A percentile compares a stretch with the other conserved stretches of the same genome.
These are phyloP conservation scores for Chaetomium sp. DNA, from an alignment of 2,329 filamentous ascomycete species.

Conservation along the genomic window DNA sequence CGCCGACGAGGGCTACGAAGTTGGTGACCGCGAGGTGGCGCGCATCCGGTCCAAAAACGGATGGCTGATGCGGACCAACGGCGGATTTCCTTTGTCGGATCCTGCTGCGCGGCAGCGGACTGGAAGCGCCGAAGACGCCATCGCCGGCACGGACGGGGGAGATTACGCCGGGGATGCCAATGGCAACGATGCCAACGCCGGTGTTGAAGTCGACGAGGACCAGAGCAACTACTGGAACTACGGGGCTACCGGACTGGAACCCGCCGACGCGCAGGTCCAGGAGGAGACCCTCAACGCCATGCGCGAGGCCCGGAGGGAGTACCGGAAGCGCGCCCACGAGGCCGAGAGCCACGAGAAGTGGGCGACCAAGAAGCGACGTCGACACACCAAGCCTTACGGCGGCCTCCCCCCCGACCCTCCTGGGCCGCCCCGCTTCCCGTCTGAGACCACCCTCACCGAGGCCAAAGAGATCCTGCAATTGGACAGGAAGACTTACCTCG, in stretches of 20 bases:
- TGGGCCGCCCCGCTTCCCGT: slow-evolving; percentile 73
- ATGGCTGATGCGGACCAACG: slow-evolving; percentile 65
- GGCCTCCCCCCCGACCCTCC: slow-evolving; percentile 68
- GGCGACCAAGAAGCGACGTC: slow-evolving; percentile 65
- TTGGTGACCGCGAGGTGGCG: slow-evolving; percentile 71
- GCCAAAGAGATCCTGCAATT: slow-evolving; percentile 70
- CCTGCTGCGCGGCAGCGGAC: slow-evolving; percentile 8
- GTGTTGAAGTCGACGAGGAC: not conserved
- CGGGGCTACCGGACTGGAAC: slow-evolving; percentile 3
- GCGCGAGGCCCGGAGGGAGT: slow-evolving; percentile 52
- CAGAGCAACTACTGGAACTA: slow-evolving; percentile 20
- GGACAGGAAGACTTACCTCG: slow-evolving; percentile 63
- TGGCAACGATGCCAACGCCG: not conserved
- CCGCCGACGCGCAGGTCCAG: slow-evolving; percentile 21
- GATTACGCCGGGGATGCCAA: slow-evolving; percentile 9
- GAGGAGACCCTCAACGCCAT: slow-evolving; percentile 35
- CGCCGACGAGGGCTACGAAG: slow-evolving; percentile 70
- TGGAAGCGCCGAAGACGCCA: slow-evolving; percentile 5
- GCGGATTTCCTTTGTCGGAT: slow-evolving; percentile 48
- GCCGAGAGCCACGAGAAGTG: slow-evolving; percentile 64
- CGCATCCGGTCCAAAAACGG: slow-evolving; percentile 69
- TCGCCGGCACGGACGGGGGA: not conserved
- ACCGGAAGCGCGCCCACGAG: slow-evolving; percentile 57
- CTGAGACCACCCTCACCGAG: slow-evolving; percentile 80
- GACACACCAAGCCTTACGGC: slow-evolving; percentile 68